Evolutionary conservation across 352 stramenopile genomes (phyloP).

Genomic region (Poterioochromonas sp.): DNA sequence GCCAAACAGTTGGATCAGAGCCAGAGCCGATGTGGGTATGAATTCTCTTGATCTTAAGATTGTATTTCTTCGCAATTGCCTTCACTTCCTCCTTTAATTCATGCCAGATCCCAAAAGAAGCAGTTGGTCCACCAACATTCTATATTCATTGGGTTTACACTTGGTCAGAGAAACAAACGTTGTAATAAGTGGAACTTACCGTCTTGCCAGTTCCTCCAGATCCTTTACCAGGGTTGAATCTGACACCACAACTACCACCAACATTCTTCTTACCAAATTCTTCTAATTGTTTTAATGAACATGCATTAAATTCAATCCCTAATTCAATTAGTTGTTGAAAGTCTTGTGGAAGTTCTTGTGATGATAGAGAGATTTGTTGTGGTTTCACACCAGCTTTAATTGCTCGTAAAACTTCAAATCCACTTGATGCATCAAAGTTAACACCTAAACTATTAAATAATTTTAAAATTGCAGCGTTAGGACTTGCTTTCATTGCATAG

Average conservation of each 20-base stretch:
- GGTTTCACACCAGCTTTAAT: slow-evolving; percentile 58
- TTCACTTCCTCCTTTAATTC: slow-evolving; percentile 55
- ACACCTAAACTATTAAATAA: slow-evolving; percentile 53
- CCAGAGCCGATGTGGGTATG: slow-evolving; percentile 79
- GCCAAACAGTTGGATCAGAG: slow-evolving; percentile 69
- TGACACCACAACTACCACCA: slow-evolving; percentile 61
- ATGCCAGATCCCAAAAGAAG: slow-evolving; percentile 75
- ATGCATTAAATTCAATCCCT: slow-evolving; percentile 75
- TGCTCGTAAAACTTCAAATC: slow-evolving; percentile 62
- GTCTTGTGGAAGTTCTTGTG: slow-evolving; percentile 66
- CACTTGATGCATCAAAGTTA: slow-evolving; percentile 68
- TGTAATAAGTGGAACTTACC: slow-evolving; percentile 56
- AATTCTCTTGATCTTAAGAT: slow-evolving; percentile 63
- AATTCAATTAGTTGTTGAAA: slow-evolving; percentile 62
- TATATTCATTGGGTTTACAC: slow-evolving; percentile 9
- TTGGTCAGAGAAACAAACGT: slow-evolving; percentile 41
- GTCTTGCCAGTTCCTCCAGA: slow-evolving; percentile 72
- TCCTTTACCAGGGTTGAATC: slow-evolving; percentile 70
- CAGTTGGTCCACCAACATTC: slow-evolving; percentile 50
- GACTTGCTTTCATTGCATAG: slow-evolving; percentile 75
- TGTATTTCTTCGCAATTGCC: slow-evolving; percentile 62
- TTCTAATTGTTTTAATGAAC: slow-evolving; percentile 66
- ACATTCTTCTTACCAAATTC: slow-evolving; percentile 58
- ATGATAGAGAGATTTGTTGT: slow-evolving; percentile 62
- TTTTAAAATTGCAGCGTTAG: slow-evolving; percentile 61